Evolutionary conservation across 2,329 filamentous ascomycete species (phyloP).

Genomic region (Fusarium lyarnte): DNA sequence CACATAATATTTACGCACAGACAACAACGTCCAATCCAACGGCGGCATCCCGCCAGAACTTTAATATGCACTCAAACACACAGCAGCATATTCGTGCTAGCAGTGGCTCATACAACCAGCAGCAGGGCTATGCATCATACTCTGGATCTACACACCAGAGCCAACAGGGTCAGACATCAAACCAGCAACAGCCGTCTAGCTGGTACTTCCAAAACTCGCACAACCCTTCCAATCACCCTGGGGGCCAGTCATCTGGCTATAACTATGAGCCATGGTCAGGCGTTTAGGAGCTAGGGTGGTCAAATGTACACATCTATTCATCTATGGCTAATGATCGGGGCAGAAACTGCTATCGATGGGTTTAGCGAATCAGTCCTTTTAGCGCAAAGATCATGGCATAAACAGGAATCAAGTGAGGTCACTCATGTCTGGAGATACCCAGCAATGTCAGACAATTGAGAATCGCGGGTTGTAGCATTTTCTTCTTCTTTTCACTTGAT

Average conservation of each 20-base stretch:
- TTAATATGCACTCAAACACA: slow-evolving; percentile 31
- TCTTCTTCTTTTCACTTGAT: neutral
- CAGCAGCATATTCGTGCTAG: slow-evolving; percentile 19
- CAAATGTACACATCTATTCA: neutral
- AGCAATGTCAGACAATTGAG: neutral
- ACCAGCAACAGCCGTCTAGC: slow-evolving; percentile 29
- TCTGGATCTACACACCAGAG: slow-evolving; percentile 29
- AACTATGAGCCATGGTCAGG: slow-evolving; percentile 40
- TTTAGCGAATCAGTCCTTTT: neutral
- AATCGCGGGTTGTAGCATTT: neutral
- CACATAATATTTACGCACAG: slow-evolving; percentile 28
- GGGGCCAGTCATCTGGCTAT: slow-evolving; percentile 39
- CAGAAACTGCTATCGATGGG: neutral
- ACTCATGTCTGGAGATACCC: slow-evolving; percentile 17
- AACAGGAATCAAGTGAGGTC: neutral
- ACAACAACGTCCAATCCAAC: slow-evolving; percentile 8
- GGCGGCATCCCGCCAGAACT: slow-evolving; percentile 34
- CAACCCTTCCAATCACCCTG: slow-evolving; percentile 26
- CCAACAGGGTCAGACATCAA: slow-evolving; percentile 28
- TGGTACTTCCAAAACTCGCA: slow-evolving; percentile 45
- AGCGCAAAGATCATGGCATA: neutral
- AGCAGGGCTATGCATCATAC: slow-evolving; percentile 28
- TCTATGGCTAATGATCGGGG: neutral
- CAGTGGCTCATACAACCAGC: slow-evolving; percentile 24
- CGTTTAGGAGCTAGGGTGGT: neutral